These are phyloP conservation scores for Podospora bellae-mahoneyi DNA, from an alignment of 495 filamentous ascomycete genomes.

Conservation along the genomic window DNA sequence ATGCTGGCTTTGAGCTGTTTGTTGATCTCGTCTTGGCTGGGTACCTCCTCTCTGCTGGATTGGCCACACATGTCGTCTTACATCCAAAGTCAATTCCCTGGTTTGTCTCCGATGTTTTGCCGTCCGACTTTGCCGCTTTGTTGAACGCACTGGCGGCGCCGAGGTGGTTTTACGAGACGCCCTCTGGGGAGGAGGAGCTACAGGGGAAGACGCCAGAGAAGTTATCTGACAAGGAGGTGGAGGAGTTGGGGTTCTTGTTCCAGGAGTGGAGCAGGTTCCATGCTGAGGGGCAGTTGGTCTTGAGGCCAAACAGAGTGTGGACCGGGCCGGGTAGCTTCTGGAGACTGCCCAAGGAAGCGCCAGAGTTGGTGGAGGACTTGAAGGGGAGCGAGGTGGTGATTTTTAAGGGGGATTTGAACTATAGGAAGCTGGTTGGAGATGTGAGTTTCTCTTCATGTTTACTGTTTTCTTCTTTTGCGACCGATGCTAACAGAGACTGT, in stretches of 20 bases:
- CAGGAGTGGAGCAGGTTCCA: conserved; percentile 74
- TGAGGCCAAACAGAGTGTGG: conserved; percentile 87
- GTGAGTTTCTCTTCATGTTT: conserved; percentile 49
- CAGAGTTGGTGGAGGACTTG: conserved; percentile 72
- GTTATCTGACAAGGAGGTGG: conserved; percentile 63
- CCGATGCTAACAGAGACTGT: conserved; percentile 2
- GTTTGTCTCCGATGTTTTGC: conserved; percentile 95
- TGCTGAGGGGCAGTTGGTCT: conserved; percentile 71
- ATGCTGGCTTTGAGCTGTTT: conserved; percentile 94
- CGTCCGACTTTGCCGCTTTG: conserved; percentile 75
- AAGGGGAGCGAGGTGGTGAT: conserved; percentile 82
- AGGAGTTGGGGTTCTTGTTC: conserved; percentile 72
- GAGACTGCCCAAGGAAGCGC: conserved; percentile 67
- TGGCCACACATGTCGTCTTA: conserved; percentile 84
- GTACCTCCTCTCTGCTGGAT: conserved; percentile 73
- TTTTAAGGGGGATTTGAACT: conserved; percentile 97
- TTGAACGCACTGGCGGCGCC: conserved; percentile 73
- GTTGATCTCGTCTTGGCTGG: conserved; percentile 90
- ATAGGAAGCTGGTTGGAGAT: conserved; percentile 85
- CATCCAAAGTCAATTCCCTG: conserved; percentile 93
- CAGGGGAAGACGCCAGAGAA: conserved; percentile 52
- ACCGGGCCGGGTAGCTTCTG: conserved; percentile 81
- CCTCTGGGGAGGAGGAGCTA: conserved; percentile 60
- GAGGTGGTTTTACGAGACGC: conserved; percentile 67
- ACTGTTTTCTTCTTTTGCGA: neutral